Base-by-base conservation (phyloP, 2,329 filamentous ascomycete species). In the Colletotrichum spaethianum region DNA sequence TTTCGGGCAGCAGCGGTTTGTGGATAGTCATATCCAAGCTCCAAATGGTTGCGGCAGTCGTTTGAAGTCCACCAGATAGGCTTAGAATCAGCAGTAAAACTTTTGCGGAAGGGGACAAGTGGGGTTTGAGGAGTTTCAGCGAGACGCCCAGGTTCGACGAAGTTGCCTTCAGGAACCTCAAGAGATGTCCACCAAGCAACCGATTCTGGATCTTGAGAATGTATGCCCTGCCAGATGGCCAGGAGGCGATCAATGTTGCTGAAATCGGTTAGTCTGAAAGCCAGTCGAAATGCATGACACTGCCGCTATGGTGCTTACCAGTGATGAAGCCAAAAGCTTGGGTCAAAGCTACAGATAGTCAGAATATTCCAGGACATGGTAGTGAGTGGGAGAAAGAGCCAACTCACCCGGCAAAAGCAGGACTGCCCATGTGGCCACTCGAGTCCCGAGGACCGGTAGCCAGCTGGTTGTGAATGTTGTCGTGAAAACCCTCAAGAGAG, bases 51-150 rank as follows among this genome's bases (percentile, higher is more conserved):
- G 11, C 65, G 65, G 14, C 40, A 59, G 33, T 68, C 65, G 28
- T 68, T 68, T 23, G 65, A 68, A 7, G 65, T 63, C 57, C 65
- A 53, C 65, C 65, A 68, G 16, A 61, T 48, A 14, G 65, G 44
- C 9, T 53, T 36, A 28, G 44, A 48, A 44, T 23, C 48, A 7
- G 44, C 40, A 33, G 44, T 48, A 3, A 61, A 33, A 28, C 23
- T 31, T 48, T 63, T 63, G 9, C 61, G 61, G 61, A 63, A 63
- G 28, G 61, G 61, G 11, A 53, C 16, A 8, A 50, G 61, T 12
- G 61, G 40, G 26, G 40, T 63, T 26, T 20, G 20, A 16, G 61
- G 61, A 12, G 61, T 63, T 23, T 63, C 61, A 16, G 26, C 40
- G 9, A 57, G 31, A 14, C 31, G 31, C 12, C 53, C 31, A 14